These are phyloP conservation scores for Ceratocystis cacaofunesta DNA, from an alignment of 2,329 filamentous ascomycete species.

Conservation along the genomic window DNA sequence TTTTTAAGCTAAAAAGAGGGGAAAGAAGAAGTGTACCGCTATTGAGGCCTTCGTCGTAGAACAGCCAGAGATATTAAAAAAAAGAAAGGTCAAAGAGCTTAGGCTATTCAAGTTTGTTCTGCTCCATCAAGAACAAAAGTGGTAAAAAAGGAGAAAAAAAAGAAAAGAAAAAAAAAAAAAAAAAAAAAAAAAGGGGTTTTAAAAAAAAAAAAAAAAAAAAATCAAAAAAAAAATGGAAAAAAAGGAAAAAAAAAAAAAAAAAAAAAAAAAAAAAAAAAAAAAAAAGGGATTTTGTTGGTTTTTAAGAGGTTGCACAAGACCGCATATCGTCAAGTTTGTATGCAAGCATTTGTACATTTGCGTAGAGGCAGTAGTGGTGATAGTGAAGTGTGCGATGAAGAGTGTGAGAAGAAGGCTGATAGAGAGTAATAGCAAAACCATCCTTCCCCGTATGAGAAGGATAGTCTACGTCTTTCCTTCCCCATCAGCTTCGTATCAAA, in stretches of 20 bases:
- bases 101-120: too few relatives aligned
- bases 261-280: background rate
- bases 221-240: background rate
- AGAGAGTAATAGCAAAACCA: background rate
- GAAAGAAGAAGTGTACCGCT: too few relatives aligned
- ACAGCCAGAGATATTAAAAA: too few relatives aligned
- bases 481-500: background rate
- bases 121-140: too few relatives aligned
- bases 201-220: background rate
- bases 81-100: too few relatives aligned
- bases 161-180: background rate
- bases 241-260: background rate
- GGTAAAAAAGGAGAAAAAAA: background rate
- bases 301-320: background rate
- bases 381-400: background rate
- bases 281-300: constrained; percentile 6
- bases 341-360: background rate
- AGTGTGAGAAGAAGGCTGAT: background rate
- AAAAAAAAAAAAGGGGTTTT: constrained; percentile 5
- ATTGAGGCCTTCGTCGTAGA: too few relatives aligned
- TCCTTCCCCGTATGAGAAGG: background rate
- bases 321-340: background rate
- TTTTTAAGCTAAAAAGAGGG: too few relatives aligned
- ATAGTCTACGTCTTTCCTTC: background rate
- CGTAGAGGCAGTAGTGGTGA: background rate